A percentile compares a stretch with the other conserved stretches of the same genome.
phyloP scores from a whole-genome alignment of 2,329 filamentous ascomycete species.

The Helotiales sp. region DNA sequence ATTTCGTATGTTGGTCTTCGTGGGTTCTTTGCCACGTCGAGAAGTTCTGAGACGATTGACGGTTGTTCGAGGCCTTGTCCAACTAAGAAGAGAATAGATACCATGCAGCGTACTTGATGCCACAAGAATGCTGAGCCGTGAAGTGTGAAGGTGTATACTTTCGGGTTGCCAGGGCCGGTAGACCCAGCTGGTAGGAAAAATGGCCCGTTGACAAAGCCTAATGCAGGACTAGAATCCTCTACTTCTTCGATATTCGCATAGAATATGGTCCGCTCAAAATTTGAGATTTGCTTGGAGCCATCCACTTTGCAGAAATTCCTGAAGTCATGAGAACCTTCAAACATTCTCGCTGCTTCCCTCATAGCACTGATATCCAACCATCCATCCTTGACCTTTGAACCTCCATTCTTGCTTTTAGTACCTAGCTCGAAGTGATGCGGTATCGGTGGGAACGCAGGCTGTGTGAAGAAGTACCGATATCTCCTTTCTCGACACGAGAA shows the following conservation, averaged over 20 bases:
- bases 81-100: slow-evolving; percentile 87
- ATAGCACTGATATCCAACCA: slow-evolving; percentile 89
- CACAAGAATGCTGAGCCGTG: slow-evolving; percentile 92
- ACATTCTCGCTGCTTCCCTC: slow-evolving; percentile 75
- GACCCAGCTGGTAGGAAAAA: slow-evolving; percentile 43
- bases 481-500: slow-evolving; percentile 90
- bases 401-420: slow-evolving; percentile 31
- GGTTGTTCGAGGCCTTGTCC: slow-evolving; percentile 84
- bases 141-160: slow-evolving; percentile 85
- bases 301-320: slow-evolving; percentile 97
- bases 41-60: slow-evolving; percentile 68
- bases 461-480: slow-evolving; percentile 98
- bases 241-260: slow-evolving; percentile 77
- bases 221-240: slow-evolving; percentile 49
- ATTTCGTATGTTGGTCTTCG: slow-evolving; percentile 85
- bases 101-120: slow-evolving; percentile 97
- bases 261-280: slow-evolving; percentile 78
- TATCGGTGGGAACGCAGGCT: slow-evolving; percentile 77
- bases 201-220: slow-evolving; percentile 54
- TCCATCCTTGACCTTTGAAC: slow-evolving; percentile 54
- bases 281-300: slow-evolving; percentile 82
- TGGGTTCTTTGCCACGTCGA: slow-evolving; percentile 72
- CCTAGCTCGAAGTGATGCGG: slow-evolving; percentile 52
- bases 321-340: slow-evolving; percentile 88
- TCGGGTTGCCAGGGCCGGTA: slow-evolving; percentile 40